Evolutionary conservation across 2,329 filamentous ascomycete species (phyloP).

Genomic region (Colletotrichum lini): DNA sequence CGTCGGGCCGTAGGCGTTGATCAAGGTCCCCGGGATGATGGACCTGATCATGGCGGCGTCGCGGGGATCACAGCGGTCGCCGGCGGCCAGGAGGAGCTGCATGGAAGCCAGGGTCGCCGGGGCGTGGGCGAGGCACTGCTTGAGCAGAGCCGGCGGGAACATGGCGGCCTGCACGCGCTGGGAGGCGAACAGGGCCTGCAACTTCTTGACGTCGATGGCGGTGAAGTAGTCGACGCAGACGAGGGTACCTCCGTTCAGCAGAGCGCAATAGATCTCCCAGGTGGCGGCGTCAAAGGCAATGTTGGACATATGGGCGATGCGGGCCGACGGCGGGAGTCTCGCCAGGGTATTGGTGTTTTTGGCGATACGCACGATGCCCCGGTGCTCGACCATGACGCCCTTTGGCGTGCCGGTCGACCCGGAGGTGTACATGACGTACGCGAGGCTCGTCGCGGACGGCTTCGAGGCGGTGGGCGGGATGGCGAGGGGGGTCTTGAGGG

Average conservation of each 20-base stretch:
- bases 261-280: neutral
- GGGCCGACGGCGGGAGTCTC: neutral
- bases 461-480: neutral
- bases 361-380: neutral
- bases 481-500: neutral
- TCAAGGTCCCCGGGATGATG: neutral
- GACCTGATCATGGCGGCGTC: neutral
- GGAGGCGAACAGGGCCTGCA: neutral
- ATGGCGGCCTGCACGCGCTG: neutral
- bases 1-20: conserved; percentile 14
- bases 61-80: conserved; percentile 4
- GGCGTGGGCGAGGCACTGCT: neutral
- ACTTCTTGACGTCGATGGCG: neutral
- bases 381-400: conserved; percentile 20
- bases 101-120: neutral
- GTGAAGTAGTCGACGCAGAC: conserved; percentile 16
- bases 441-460: conserved; percentile 5
- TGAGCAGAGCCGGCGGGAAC: neutral
- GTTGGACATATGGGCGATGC: conserved; percentile 14
- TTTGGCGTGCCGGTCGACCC: conserved; percentile 15
- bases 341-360: neutral
- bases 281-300: neutral
- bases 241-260: neutral
- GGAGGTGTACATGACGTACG: conserved; percentile 9
- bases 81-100: neutral